A percentile compares a stretch with the other conserved stretches of the same genome.
Conservation (phyloP, 2,329 filamentous ascomycete genomes). For the Diaporthe citri region DNA sequence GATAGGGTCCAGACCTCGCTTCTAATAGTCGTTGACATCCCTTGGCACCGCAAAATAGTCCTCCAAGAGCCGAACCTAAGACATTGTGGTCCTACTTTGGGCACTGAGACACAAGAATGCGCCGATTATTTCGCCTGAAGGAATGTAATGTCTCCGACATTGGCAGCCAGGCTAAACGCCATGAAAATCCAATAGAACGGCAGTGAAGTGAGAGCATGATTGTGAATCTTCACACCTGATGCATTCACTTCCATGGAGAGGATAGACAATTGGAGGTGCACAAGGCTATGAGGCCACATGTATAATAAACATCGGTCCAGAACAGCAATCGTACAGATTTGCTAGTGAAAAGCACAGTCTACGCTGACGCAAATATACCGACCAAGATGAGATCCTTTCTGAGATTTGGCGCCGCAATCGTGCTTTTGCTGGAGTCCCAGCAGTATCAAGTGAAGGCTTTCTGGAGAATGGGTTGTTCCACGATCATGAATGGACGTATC, state of each 20-base stretch:
- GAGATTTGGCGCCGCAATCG: not conserved
- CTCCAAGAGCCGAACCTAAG: not conserved
- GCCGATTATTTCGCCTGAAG: not conserved
- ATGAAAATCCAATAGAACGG: not conserved
- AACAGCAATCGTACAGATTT: not conserved
- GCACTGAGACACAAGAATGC: not conserved
- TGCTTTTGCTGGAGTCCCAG: not conserved
- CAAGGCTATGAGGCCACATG: not conserved
- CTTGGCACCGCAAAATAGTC: not conserved
- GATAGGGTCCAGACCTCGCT: not conserved
- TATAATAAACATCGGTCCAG: not conserved
- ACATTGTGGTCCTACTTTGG: not conserved
- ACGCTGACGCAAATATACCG: not conserved
- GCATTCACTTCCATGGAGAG: not conserved
- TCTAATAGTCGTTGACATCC: constrained; percentile 8
- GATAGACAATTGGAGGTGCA: not conserved
- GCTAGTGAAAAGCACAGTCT: not conserved
- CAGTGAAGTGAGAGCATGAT: not conserved
- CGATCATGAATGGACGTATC: constrained; percentile 61
- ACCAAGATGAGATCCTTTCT: not conserved
- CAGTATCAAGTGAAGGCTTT: not conserved
- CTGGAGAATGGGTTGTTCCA: constrained; percentile 40
- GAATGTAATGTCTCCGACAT: not conserved
- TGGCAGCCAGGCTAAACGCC: not conserved
- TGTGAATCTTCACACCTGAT: not conserved